These are phyloP conservation scores for Hibiscus mutabilis DNA, from an alignment of 345 rosid species.

Conservation along the genomic window DNA sequence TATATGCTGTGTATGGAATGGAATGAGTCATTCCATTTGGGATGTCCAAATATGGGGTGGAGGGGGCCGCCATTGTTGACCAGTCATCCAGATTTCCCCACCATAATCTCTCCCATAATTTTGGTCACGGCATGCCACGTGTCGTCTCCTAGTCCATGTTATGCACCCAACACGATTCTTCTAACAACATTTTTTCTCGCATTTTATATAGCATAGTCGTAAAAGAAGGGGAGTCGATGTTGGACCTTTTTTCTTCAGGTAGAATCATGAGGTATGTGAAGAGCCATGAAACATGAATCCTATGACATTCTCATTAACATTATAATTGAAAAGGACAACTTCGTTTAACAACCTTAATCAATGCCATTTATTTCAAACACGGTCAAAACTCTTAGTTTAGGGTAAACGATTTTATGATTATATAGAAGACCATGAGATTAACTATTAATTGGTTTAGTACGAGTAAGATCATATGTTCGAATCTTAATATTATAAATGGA, in stretches of 20 bases:
- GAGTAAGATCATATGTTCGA: no score
- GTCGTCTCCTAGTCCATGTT: conserved; percentile 33
- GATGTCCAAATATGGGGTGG: neutral
- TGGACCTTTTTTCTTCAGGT: neutral
- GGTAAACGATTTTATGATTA: neutral
- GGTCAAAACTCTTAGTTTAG: neutral
- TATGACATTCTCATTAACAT: no score
- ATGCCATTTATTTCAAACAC: neutral
- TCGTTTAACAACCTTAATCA: neutral
- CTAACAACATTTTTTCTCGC: neutral
- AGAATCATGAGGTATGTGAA: no score
- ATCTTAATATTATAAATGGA: no score
- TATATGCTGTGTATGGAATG: no score
- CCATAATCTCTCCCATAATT: conserved; percentile 10
- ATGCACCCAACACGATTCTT: conserved; percentile 18
- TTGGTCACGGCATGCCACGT: conserved; percentile 18
- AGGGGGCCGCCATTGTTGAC: conserved; percentile 21
- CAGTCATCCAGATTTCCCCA: conserved; percentile 17
- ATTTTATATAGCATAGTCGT: neutral
- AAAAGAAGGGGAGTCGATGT: neutral
- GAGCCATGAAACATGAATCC: no score
- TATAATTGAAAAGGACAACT: no score
- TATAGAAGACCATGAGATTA: neutral
- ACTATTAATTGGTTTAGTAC: no score
- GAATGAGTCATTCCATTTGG: no score